These are phyloP conservation scores for Globisporangium echinulatum DNA, from an alignment of 352 stramenopile species.

Conservation along the genomic window DNA sequence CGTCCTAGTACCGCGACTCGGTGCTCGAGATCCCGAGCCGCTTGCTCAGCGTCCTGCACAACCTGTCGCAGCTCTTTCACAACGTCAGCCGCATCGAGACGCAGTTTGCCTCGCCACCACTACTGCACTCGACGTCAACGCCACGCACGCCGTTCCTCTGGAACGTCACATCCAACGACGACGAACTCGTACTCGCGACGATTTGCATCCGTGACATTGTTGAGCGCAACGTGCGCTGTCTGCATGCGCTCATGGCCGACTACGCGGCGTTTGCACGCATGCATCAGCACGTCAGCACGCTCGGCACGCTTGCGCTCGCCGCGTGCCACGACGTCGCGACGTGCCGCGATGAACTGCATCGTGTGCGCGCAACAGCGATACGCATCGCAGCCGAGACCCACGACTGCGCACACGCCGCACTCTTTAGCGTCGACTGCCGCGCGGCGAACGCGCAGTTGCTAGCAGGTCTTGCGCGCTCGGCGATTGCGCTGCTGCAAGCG, in stretches of 20 bases:
- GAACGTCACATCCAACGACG: conserved; percentile 59
- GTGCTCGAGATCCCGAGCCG: conserved; percentile 50
- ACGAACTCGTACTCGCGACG: conserved; percentile 44
- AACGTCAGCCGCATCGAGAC: conserved; percentile 61
- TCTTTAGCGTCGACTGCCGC: conserved; percentile 45
- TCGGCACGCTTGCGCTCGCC: conserved; percentile 9
- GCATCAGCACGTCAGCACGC: conserved; percentile 25
- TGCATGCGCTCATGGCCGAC: conserved; percentile 29
- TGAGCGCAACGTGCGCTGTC: conserved; percentile 36
- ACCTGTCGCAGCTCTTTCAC: conserved; percentile 56
- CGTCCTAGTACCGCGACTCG: conserved; percentile 36
- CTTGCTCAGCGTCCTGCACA: conserved; percentile 62
- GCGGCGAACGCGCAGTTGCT: conserved; percentile 40
- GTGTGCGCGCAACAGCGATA: conserved; percentile 11
- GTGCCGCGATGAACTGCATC: conserved; percentile 18
- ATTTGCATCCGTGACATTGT: conserved; percentile 60
- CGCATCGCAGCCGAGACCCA: conserved; percentile 13
- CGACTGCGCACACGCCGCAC: conserved; percentile 11
- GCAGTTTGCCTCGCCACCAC: conserved; percentile 34
- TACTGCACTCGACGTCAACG: conserved; percentile 14
- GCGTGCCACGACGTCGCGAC: conserved; percentile 11
- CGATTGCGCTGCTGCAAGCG: conserved; percentile 23
- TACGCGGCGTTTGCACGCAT: conserved; percentile 32
- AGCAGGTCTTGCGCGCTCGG: conserved; percentile 32
- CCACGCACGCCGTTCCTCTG: conserved; percentile 40